Percentiles rank a stretch among this genome's conserved stretches.
These are phyloP conservation scores for Helichrysum umbraculigerum DNA, from an alignment of 129 eudicot genomes.

Conservation along the genomic window DNA sequence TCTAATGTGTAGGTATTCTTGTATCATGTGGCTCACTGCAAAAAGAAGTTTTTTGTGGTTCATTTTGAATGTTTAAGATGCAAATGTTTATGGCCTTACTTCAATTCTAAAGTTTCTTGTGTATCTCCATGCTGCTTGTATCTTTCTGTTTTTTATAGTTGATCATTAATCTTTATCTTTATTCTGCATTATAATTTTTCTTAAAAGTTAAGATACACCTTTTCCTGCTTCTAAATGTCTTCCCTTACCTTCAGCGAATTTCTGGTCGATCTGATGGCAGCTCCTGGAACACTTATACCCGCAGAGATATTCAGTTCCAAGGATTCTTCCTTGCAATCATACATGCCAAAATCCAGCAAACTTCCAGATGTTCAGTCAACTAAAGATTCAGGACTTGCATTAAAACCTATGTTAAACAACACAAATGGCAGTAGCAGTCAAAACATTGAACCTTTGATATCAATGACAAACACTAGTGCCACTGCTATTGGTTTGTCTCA, in stretches of 20 bases:
- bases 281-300: slow-evolving; percentile 94
- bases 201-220: slow-evolving; percentile 23
- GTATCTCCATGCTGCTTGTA: slow-evolving; percentile 1
- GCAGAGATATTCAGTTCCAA: slow-evolving; percentile 64
- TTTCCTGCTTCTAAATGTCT: slow-evolving; percentile 34
- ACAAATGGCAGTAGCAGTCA: slow-evolving; percentile 28
- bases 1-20: neutral
- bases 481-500: slow-evolving; percentile 52
- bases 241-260: slow-evolving; percentile 70
- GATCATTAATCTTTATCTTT: neutral
- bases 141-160: neutral
- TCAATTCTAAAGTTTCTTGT: neutral
- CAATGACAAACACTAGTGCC: slow-evolving; percentile 42
- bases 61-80: neutral
- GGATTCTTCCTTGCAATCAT: slow-evolving; percentile 63
- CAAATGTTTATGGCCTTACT: slow-evolving; percentile 4
- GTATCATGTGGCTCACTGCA: slow-evolving; percentile 4
- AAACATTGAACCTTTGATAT: slow-evolving; percentile 42
- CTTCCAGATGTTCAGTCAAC: slow-evolving; percentile 44
- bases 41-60: slow-evolving; percentile 3
- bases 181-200: neutral
- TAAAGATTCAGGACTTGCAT: slow-evolving; percentile 37
- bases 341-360: slow-evolving; percentile 53
- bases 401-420: slow-evolving; percentile 28
- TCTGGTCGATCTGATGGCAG: slow-evolving; percentile 99